Evolutionary conservation across 306 rosid species (phyloP).

Genomic region (Vigna radiata): DNA sequence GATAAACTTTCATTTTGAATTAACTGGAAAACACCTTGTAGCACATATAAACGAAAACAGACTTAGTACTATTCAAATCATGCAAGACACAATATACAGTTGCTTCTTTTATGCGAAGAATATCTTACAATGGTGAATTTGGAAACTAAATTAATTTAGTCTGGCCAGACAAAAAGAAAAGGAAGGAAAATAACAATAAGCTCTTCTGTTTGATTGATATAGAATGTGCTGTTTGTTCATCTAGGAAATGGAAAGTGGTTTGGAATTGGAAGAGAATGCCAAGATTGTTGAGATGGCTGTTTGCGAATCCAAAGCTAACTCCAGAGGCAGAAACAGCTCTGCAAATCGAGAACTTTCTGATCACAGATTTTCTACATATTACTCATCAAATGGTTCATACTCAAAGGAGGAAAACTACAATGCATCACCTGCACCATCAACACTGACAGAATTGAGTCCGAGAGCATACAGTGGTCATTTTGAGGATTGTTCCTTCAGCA

Average conservation of each 20-base stretch:
- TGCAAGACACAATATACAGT: not conserved
- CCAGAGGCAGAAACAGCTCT: constrained; percentile 61
- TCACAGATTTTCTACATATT: constrained; percentile 47
- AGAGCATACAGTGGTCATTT: constrained; percentile 70
- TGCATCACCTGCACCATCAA: constrained; percentile 72
- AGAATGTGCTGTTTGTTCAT: constrained; percentile 20
- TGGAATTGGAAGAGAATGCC: constrained; percentile 79
- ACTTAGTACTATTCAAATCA: not conserved
- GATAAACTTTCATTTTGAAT: not conserved
- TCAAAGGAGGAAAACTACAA: constrained; percentile 62
- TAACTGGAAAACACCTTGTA: not conserved
- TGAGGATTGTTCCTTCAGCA: constrained; percentile 65
- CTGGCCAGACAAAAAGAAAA: constrained; percentile 11
- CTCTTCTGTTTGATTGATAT: constrained; percentile 13
- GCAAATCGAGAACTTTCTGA: constrained; percentile 46
- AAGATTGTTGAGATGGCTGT: constrained; percentile 93
- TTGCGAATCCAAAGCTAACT: constrained; percentile 55
- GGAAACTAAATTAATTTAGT: not conserved
- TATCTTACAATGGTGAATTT: not conserved
- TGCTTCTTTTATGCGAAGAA: constrained; percentile 4
- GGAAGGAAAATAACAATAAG: not conserved
- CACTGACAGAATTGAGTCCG: constrained; percentile 72
- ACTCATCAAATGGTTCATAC: constrained; percentile 48
- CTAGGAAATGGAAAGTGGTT: constrained; percentile 68
- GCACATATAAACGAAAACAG: not conserved